Evolutionary conservation across 345 rosid species (phyloP).

Genomic region (Heritiera fomes): DNA sequence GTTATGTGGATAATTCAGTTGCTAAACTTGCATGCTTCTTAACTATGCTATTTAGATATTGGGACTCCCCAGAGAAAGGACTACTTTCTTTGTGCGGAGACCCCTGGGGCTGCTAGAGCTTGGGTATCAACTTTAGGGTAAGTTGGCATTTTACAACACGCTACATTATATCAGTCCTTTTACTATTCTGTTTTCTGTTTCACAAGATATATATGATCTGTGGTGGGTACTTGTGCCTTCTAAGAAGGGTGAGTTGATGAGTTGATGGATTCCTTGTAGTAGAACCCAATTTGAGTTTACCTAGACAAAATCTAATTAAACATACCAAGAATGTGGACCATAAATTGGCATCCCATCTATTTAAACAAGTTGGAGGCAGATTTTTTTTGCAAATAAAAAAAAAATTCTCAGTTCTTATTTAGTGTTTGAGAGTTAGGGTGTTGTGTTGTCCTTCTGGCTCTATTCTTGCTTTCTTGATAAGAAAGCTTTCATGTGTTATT

Average conservation of each 20-base stretch:
- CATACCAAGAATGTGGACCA: neutral
- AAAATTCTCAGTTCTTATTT: neutral
- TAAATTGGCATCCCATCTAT: neutral
- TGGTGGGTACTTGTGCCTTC: neutral
- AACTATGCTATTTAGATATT: conserved; percentile 61
- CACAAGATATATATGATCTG: neutral
- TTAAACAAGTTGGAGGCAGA: neutral
- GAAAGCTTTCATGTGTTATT: neutral
- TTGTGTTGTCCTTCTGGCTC: neutral
- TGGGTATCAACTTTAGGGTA: conserved; percentile 97
- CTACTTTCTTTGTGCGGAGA: conserved; percentile 93
- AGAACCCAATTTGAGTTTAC: neutral
- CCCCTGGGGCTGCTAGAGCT: conserved; percentile 97
- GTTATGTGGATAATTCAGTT: neutral
- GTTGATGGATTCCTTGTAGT: neutral
- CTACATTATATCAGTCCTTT: neutral
- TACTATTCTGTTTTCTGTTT: neutral
- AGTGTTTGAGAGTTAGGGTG: neutral
- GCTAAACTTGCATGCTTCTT: conserved; percentile 36
- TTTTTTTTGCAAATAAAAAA: neutral
- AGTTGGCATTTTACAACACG: conserved; percentile 33
- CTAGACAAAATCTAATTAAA: neutral
- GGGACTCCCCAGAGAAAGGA: conserved; percentile 97
- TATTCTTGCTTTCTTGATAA: neutral
- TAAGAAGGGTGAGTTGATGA: neutral